phyloP scores from a whole-genome alignment of 305 asterid species.

The Fraxinus greggii region DNA sequence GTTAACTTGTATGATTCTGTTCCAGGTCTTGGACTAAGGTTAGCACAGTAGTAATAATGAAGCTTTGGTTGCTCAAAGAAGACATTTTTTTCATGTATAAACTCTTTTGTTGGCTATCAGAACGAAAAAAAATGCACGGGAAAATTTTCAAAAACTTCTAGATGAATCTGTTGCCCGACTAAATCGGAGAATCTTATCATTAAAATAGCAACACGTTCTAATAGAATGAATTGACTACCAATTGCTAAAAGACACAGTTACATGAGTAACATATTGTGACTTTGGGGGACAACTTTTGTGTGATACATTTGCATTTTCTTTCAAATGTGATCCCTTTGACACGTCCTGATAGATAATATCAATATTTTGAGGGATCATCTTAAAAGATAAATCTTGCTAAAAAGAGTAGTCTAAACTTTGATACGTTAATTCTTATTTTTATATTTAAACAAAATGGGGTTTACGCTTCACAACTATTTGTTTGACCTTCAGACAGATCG shows the following conservation, averaged over 20 bases:
- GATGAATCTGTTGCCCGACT: not conserved
- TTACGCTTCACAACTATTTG: no score
- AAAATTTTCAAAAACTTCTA: not conserved
- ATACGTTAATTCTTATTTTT: no score
- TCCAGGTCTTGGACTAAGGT: not conserved
- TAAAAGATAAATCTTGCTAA: not conserved
- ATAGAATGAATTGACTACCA: not conserved
- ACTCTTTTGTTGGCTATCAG: not conserved
- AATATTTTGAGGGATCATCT: not conserved
- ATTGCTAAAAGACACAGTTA: not conserved
- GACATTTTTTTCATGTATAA: not conserved
- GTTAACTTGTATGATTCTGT: not conserved
- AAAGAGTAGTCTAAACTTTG: not conserved
- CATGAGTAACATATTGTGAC: not conserved
- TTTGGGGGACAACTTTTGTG: slow-evolving; percentile 22
- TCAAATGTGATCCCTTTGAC: not conserved
- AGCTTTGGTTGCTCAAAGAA: not conserved
- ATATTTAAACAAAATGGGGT: no score
- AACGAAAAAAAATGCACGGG: not conserved
- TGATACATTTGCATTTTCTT: not conserved
- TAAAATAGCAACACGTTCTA: not conserved
- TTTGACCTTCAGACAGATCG: no score
- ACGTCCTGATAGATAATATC: not conserved
- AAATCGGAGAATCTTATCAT: not conserved
- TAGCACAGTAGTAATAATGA: not conserved